A percentile compares a stretch with the other conserved stretches of the same genome.
These are phyloP conservation scores for Ceratocystis ficicola DNA, from an alignment of 2,329 filamentous ascomycete species.

Conservation along the genomic window DNA sequence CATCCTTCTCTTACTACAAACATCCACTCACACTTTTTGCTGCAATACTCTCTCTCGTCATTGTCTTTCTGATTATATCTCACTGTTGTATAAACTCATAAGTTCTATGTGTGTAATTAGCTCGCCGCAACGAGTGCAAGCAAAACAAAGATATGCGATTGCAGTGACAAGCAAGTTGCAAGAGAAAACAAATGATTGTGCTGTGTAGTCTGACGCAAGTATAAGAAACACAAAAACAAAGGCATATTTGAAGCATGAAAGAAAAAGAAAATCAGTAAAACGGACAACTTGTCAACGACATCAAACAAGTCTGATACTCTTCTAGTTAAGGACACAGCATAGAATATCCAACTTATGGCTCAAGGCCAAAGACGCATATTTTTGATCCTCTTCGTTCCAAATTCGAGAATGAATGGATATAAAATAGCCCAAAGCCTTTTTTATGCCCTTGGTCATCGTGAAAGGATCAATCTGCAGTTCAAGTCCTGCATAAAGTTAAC, in stretches of 20 bases:
- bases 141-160: not conserved
- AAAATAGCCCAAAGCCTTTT: not conserved
- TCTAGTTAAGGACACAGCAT: too few species aligned
- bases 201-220: too few species aligned
- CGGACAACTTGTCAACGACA: not conserved
- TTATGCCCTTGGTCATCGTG: too few species aligned
- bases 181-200: not conserved
- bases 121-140: not conserved
- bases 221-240: too few species aligned
- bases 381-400: not conserved
- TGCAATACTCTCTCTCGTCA: not conserved
- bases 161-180: not conserved
- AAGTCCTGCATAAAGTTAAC: not conserved
- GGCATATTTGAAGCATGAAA: too few species aligned
- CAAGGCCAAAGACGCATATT: not conserved
- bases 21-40: not conserved
- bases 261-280: not conserved
- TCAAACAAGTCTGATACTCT: too few species aligned
- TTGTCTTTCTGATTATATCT: not conserved
- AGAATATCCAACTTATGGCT: not conserved
- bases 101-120: constrained; percentile 8
- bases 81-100: not conserved
- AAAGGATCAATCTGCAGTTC: too few species aligned
- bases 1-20: not conserved
- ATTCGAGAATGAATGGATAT: not conserved